Conservation (phyloP, 1,284 basidiomycete species). For the Porodaedalea pini region DNA sequence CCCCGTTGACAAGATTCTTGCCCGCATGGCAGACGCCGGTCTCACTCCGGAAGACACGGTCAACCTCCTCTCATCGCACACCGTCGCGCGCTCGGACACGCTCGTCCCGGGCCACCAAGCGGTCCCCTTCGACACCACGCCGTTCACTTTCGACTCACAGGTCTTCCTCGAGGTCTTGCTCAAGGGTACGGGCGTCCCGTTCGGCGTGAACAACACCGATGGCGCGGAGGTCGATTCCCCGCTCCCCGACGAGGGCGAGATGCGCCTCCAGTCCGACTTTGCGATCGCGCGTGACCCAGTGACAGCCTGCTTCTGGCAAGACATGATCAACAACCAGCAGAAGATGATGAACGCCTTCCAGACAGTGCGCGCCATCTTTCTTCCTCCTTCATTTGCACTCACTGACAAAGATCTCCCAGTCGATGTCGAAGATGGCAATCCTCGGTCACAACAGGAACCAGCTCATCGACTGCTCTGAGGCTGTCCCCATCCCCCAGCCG, state of each 20-base stretch:
- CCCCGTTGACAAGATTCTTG: slow-evolving; percentile 29
- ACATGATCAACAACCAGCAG: slow-evolving; percentile 28
- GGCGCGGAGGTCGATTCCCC: slow-evolving; percentile 26
- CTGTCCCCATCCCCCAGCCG: slow-evolving; percentile 17
- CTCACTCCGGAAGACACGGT: slow-evolving; percentile 32
- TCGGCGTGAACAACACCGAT: slow-evolving; percentile 12
- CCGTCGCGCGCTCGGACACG: slow-evolving; percentile 23
- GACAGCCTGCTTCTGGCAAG: slow-evolving; percentile 25
- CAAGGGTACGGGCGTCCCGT: slow-evolving; percentile 20
- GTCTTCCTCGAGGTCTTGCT: slow-evolving; percentile 24
- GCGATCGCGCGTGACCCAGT: slow-evolving; percentile 28
- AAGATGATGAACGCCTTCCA: slow-evolving; percentile 33
- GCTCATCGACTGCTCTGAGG: slow-evolving; percentile 24
- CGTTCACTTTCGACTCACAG: slow-evolving; percentile 25
- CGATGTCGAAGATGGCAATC: slow-evolving; percentile 33
- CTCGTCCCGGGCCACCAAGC: slow-evolving; percentile 19
- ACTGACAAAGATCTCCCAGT: background rate
- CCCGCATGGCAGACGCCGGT: slow-evolving; percentile 25
- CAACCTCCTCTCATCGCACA: slow-evolving; percentile 28
- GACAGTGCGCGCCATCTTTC: background rate
- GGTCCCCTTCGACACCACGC: slow-evolving; percentile 24
- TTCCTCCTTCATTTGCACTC: background rate
- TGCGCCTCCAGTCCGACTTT: slow-evolving; percentile 29
- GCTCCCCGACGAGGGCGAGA: slow-evolving; percentile 25
- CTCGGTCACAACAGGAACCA: slow-evolving; percentile 29